Evolutionary conservation across 1,139 yeast genomes (phyloP).

Genomic region (Geotrichum bryndzae): DNA sequence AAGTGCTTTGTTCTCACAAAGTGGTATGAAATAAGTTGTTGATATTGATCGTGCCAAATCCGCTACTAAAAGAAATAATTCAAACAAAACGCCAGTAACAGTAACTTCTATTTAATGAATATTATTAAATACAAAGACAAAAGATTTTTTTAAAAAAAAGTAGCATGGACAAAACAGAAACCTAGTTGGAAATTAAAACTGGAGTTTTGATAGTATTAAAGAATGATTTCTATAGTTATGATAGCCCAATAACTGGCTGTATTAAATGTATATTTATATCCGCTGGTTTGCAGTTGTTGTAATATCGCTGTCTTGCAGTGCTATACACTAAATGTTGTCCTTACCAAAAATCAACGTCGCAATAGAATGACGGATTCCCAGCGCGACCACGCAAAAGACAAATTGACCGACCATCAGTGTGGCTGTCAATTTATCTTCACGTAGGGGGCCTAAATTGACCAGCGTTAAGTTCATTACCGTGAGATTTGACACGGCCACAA

Average conservation of each 20-base stretch:
- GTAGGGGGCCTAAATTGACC: conserved; percentile 83
- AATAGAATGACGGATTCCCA: conserved; percentile 70
- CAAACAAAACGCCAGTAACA: too few relatives aligned
- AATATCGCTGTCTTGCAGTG: not conserved
- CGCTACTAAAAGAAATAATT: too few relatives aligned
- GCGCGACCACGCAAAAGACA: conserved; percentile 56
- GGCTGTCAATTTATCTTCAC: conserved; percentile 70
- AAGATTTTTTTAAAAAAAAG: too few relatives aligned
- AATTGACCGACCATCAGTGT: conserved; percentile 59
- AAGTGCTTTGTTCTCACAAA: too few relatives aligned
- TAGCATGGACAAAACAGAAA: too few relatives aligned
- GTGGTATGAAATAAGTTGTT: too few relatives aligned
- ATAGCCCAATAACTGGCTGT: not conserved
- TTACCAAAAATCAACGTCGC: conserved; percentile 86
- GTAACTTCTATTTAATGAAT: too few relatives aligned
- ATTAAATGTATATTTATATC: not conserved
- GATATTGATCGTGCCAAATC: too few relatives aligned
- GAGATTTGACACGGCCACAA: conserved; percentile 64
- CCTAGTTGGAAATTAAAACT: too few relatives aligned
- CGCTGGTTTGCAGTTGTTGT: not conserved
- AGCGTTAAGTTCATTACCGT: conserved; percentile 77
- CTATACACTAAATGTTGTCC: conserved; percentile 53
- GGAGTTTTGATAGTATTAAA: too few relatives aligned
- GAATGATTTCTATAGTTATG: not conserved
- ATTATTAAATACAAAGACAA: too few relatives aligned